Evolutionary conservation across 1,284 basidiomycete species (phyloP).

Genomic region (Naganishia cerealis): DNA sequence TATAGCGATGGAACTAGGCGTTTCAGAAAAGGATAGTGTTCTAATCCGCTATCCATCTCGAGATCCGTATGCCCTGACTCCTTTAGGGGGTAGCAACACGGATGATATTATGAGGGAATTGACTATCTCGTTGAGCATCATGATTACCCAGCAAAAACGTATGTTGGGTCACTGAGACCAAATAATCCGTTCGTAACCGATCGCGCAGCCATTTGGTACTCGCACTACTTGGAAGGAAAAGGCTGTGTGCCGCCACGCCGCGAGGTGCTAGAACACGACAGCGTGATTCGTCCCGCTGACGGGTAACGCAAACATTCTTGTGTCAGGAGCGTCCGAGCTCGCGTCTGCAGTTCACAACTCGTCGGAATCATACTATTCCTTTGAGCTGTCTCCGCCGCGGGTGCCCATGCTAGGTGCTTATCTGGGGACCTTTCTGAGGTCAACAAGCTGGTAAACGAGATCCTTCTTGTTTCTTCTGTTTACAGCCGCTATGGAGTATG

Average conservation of each 20-base stretch:
- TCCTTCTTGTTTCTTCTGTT: constrained; percentile 12
- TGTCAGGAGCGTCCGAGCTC: background rate
- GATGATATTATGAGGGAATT: background rate
- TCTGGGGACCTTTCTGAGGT: no score
- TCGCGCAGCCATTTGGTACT: constrained; percentile 27
- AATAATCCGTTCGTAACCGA: constrained; percentile 22
- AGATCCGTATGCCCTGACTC: background rate
- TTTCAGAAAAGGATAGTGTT: constrained; percentile 1
- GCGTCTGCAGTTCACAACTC: background rate
- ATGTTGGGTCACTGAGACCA: background rate
- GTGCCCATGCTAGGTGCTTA: no score
- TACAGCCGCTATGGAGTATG: constrained; percentile 8
- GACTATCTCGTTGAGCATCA: background rate
- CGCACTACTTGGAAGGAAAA: background rate
- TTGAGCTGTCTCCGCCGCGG: background rate
- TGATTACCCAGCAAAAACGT: background rate
- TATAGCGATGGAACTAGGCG: background rate
- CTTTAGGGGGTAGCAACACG: background rate
- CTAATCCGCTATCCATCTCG: constrained; percentile 1
- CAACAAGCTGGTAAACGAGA: background rate
- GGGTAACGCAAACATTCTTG: constrained; percentile 3
- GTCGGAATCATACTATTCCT: constrained; percentile 4
- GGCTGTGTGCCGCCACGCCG: constrained; percentile 4
- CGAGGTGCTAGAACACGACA: constrained; percentile 6
- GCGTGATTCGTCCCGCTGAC: background rate